Conservation (phyloP, 345 rosid genomes). For the Iberis pinnata region DNA sequence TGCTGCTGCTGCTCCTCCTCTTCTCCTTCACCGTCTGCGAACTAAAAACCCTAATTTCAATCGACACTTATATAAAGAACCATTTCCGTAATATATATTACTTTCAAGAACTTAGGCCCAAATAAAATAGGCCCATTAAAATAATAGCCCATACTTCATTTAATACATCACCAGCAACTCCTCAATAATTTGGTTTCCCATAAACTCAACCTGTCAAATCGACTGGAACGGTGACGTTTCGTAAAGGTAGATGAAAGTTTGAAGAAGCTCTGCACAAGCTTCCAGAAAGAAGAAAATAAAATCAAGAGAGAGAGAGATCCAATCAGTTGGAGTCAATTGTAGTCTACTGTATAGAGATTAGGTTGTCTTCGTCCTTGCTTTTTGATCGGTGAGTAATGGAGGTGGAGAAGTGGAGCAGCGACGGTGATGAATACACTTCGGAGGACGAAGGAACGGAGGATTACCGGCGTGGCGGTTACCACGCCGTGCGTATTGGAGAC, state of each 20-base stretch:
- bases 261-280: slow-evolving; percentile 18
- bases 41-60: slow-evolving; percentile 24
- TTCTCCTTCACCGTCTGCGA: slow-evolving; percentile 22
- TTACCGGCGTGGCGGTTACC: slow-evolving; percentile 89
- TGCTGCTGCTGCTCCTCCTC: slow-evolving; percentile 21
- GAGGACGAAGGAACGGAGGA: slow-evolving; percentile 94
- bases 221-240: slow-evolving; percentile 29
- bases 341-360: slow-evolving; percentile 2
- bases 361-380: background rate
- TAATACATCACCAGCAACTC: no score
- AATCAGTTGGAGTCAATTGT: slow-evolving; percentile 10
- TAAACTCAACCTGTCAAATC: no score
- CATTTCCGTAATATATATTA: slow-evolving; percentile 7
- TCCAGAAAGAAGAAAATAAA: no score
- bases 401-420: slow-evolving; percentile 56
- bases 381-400: slow-evolving; percentile 25
- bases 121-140: slow-evolving; percentile 4
- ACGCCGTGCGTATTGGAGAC: slow-evolving; percentile 75
- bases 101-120: background rate
- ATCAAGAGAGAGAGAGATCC: slow-evolving; percentile 9
- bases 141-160: no score
- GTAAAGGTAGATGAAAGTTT: slow-evolving; percentile 21
- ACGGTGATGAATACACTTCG: slow-evolving; percentile 65
- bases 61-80: slow-evolving; percentile 13
- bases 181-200: no score